These are phyloP conservation scores for Umbelopsis vinacea DNA, from an alignment of 192 early-diverging fungal species.

Conservation along the genomic window DNA sequence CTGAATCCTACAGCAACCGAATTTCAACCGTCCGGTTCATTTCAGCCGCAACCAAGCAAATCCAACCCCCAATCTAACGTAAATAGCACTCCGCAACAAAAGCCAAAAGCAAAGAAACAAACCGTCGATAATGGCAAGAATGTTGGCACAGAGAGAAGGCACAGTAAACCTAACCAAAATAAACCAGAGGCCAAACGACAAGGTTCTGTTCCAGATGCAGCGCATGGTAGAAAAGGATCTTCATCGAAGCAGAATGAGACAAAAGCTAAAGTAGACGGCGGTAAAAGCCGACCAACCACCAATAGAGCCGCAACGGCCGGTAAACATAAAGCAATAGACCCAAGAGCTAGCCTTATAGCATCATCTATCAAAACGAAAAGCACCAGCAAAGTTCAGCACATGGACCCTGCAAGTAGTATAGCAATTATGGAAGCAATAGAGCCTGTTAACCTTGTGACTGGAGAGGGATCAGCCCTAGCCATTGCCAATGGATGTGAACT, in stretches of 20 bases:
- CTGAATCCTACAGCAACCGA: slow-evolving; percentile 14
- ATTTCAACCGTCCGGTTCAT: slow-evolving; percentile 6
- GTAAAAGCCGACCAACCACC: not conserved
- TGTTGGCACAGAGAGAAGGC: not conserved
- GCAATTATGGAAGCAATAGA: slow-evolving; percentile 16
- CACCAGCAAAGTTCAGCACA: not conserved
- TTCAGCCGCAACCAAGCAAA: not conserved
- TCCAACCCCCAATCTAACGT: not conserved
- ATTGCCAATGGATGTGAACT: slow-evolving; percentile 9
- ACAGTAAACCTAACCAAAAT: not conserved
- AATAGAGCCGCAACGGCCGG: not conserved
- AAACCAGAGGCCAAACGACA: slow-evolving; percentile 7
- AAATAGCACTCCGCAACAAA: not conserved
- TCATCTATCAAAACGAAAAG: slow-evolving; percentile 2
- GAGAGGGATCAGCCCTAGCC: not conserved
- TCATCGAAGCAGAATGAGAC: not conserved
- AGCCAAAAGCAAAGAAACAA: not conserved
- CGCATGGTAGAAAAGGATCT: not conserved
- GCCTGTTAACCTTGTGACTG: slow-evolving; percentile 4
- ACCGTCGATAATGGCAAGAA: not conserved
- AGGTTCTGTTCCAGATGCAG: not conserved
- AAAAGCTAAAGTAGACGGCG: not conserved
- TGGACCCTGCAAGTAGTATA: not conserved
- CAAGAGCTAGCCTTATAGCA: not conserved
- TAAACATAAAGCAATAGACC: not conserved